Conservation (phyloP, 2,329 filamentous ascomycete genomes). For the Plenodomus biglobosus region DNA sequence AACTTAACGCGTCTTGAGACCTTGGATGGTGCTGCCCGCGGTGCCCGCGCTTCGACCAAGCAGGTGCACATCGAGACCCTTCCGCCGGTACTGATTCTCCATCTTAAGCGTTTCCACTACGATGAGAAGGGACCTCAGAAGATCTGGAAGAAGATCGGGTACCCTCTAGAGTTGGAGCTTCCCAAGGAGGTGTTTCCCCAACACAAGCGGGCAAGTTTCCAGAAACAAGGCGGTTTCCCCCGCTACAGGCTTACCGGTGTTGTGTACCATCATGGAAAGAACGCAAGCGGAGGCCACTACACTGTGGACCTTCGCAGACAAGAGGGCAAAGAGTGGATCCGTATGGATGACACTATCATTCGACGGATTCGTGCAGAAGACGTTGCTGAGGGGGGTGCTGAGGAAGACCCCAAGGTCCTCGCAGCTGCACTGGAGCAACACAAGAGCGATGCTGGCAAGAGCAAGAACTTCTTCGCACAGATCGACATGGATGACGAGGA, state of each 20-base stretch:
- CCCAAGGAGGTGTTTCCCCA: slow-evolving; percentile 85
- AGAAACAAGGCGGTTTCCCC: slow-evolving; percentile 68
- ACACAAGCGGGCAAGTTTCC: slow-evolving; percentile 67
- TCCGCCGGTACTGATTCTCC: slow-evolving; percentile 87
- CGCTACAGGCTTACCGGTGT: slow-evolving; percentile 86
- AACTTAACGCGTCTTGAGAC: slow-evolving; percentile 81
- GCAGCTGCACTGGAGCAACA: slow-evolving; percentile 67
- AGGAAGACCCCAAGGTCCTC: slow-evolving; percentile 74
- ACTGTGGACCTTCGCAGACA: slow-evolving; percentile 96
- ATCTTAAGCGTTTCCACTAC: slow-evolving; percentile 97
- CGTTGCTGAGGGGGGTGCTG: slow-evolving; percentile 80
- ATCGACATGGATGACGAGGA: slow-evolving; percentile 61
- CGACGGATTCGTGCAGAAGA: slow-evolving; percentile 83
- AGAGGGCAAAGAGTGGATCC: slow-evolving; percentile 94
- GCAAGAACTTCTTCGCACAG: slow-evolving; percentile 74
- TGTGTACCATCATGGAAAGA: slow-evolving; percentile 97
- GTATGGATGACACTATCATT: slow-evolving; percentile 90
- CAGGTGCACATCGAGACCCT: slow-evolving; percentile 92
- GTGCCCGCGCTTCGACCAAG: slow-evolving; percentile 80
- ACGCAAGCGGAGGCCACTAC: slow-evolving; percentile 93
- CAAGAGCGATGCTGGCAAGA: slow-evolving; percentile 57
- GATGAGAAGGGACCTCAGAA: slow-evolving; percentile 89
- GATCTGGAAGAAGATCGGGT: slow-evolving; percentile 97
- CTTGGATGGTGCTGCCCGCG: slow-evolving; percentile 77
- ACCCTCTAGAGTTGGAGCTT: slow-evolving; percentile 91